Evolutionary conservation across 2,329 filamentous ascomycete species (phyloP), one percentile per base, ranked within the genome.

Genomic region (Penicillium glabrum): DNA sequence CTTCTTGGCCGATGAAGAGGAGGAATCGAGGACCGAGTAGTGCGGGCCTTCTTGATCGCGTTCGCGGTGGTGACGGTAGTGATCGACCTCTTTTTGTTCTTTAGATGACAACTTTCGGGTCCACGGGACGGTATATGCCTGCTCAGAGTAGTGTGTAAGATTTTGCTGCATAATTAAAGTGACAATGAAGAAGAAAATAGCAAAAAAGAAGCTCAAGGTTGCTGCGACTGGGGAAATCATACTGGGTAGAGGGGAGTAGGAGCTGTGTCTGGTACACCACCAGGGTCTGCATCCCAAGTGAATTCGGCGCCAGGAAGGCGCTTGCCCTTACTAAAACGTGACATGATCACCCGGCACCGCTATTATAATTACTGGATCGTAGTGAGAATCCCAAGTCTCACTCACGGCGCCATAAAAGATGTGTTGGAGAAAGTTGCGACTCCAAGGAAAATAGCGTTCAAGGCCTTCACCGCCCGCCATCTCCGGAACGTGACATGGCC

Each of bases 1-100:
- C 62, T 79, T 76, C 67, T 82, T 74, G 55, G 78, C 72, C 54
- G 75, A 57, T 46, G 72, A 64, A 21, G 72, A 67, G 44, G 72
- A 59, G 46, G 73, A 57, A 58, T 75, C 80, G 5, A 85, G 75
- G 19, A 83, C 77, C 0, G 82, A 81, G 71, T 85, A 87, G 60
- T 85, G 81, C 0, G 85, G 83, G 0, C 85, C 85, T 46, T 86
- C 81, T 63, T 85, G 83, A 56, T 84, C 80, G 45, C 77, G 77
- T 46, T 82, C 80, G 61, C 83, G 82, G 5, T 86, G 71, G 1
- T 70, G 70, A 8, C 82, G 79, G 65, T 82, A 83, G 56, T 78
- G 69, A 51, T 80, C 74, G 49, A 85, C 75, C 58, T 80, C 75
- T 5, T 67, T 67, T 54, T 74, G 73, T 72, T 87, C 85, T 39